Conservation (phyloP, 2,329 filamentous ascomycete genomes). For the Aspergillus oerlinghausenensis region DNA sequence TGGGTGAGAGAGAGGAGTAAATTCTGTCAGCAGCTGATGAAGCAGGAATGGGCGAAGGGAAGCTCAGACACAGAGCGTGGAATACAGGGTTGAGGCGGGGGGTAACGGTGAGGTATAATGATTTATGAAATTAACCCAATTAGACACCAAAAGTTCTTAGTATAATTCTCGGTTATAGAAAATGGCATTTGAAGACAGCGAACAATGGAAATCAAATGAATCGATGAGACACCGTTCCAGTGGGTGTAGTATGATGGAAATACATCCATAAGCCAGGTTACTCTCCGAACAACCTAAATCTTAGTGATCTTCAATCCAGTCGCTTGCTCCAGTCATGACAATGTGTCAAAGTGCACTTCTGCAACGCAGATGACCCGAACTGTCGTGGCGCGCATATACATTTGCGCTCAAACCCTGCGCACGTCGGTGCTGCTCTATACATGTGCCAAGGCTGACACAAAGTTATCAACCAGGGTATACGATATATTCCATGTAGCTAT, state of each 20-base stretch:
- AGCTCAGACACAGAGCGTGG: background rate
- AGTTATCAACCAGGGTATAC: too few species aligned
- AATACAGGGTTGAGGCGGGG: background rate
- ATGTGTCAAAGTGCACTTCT: conserved; percentile 24
- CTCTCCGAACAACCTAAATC: conserved; percentile 22
- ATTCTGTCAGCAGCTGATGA: conserved; percentile 27
- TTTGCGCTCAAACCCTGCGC: too few species aligned
- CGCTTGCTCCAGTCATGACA: conserved; percentile 21
- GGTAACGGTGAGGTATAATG: background rate
- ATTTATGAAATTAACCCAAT: background rate
- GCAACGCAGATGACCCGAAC: conserved; percentile 7
- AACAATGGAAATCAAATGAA: background rate
- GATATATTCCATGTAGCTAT: too few species aligned
- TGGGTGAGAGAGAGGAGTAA: conserved; percentile 26
- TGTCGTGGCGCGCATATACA: conserved; percentile 13
- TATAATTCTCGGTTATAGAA: background rate
- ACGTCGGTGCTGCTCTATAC: too few species aligned
- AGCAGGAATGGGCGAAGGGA: conserved; percentile 16
- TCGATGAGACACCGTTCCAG: background rate
- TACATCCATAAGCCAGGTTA: conserved; percentile 11
- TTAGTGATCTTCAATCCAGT: conserved; percentile 34
- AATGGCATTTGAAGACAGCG: background rate
- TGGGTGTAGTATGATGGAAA: background rate
- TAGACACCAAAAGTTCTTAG: background rate
- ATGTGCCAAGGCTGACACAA: too few species aligned